Evolutionary conservation across 2,329 filamentous ascomycete species (phyloP).

Genomic region (Rosellinia necatrix): DNA sequence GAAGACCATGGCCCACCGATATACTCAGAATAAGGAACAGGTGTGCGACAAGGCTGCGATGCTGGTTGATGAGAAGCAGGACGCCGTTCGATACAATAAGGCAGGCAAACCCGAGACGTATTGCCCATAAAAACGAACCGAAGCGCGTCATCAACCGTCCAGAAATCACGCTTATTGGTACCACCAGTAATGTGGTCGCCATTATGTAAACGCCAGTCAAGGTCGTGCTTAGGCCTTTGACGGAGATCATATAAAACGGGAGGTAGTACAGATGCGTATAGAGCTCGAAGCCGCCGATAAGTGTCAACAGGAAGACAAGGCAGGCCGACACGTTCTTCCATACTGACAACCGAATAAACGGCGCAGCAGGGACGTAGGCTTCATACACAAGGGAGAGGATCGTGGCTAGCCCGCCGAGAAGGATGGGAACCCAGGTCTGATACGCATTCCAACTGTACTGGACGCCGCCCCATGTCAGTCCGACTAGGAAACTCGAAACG

Average conservation of each 20-base stretch:
- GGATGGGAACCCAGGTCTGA: conserved; percentile 30
- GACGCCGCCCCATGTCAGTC: conserved; percentile 52
- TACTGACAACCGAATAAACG: conserved; percentile 19
- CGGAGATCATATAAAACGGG: conserved; percentile 19
- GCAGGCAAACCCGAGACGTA: conserved; percentile 11
- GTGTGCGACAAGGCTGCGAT: neutral
- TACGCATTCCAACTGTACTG: conserved; percentile 46
- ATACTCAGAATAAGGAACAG: conserved; percentile 12
- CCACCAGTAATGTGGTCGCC: conserved; percentile 14
- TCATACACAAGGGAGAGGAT: conserved; percentile 33
- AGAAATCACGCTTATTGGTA: conserved; percentile 1
- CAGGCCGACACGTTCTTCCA: conserved; percentile 13
- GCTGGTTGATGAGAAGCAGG: conserved; percentile 3
- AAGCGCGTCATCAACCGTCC: conserved; percentile 19
- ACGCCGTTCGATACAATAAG: conserved; percentile 1
- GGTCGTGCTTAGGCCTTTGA: conserved; percentile 12
- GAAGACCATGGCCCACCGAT: conserved; percentile 14
- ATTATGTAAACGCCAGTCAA: conserved; percentile 23
- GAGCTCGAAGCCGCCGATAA: conserved; percentile 7
- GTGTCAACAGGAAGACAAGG: conserved; percentile 10
- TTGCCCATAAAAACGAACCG: conserved; percentile 17
- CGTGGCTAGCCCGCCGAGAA: conserved; percentile 29
- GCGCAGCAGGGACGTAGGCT: conserved; percentile 9
- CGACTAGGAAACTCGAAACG: conserved; percentile 51
- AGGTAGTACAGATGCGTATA: conserved; percentile 21